Evolutionary conservation across 2,329 filamentous ascomycete genomes (phyloP), one percentile per base, ranked within the genome.

Genomic region (Aspergillus sergii): DNA sequence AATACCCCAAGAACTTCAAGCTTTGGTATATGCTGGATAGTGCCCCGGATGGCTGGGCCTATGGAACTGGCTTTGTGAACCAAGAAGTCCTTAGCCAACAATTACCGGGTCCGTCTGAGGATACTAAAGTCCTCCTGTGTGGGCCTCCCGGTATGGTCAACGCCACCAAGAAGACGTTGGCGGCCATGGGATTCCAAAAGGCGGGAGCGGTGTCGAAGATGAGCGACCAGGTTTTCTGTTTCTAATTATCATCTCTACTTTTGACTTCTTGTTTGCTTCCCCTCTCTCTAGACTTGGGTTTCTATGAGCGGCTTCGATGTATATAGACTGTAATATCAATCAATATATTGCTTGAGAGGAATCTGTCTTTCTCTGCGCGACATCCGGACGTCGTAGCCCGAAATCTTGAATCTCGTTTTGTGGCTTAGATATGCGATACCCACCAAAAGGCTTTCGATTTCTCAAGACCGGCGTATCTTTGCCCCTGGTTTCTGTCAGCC

Each of bases 121-220:
- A 85, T 16, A 79, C 80, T 2, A 88, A 86, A 71, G 71, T 87
- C 9, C 77, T 88, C 78, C 74, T 89, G 1, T 89, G 87, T 67
- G 88, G 88, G 0, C 87, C 88, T 0, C 87, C 87, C 0, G 83
- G 82, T 0, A 86, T 89, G 85, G 76, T 89, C 5, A 83, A 83
- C 51, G 85, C 84, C 0, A 80, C 82, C 16, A 89, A 87, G 77
- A 84, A 81, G 68, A 76, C 75, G 9, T 70, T 87, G 64, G 76
- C 75, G 0, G 75, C 75, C 11, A 61, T 88, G 41, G 86, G 86
- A 0, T 88, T 83, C 64, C 75, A 84, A 64, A 76, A 80, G 59
- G 83, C 85, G 0, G 82, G 83, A 0, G 76, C 82, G 0, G 76
- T 83, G 6, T 74, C 81, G 1, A 88, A 85, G 72, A 83, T 84